Base-by-base conservation (phyloP, 2,329 filamentous ascomycete genomes). In the Exophiala lecanii-corni region DNA sequence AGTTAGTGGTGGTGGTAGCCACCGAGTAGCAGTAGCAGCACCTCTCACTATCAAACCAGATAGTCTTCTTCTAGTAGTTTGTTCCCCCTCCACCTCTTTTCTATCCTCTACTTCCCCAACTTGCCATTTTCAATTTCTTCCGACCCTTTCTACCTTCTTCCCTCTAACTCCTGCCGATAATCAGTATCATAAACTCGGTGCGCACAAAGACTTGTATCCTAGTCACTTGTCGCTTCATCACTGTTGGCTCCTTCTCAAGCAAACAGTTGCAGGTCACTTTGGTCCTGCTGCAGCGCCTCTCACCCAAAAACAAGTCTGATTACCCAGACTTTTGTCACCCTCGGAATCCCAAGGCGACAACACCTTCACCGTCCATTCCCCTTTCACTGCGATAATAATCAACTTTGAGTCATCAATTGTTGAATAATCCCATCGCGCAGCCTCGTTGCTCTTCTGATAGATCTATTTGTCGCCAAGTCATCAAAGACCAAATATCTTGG, bases 401-500 rank as follows among this genome's bases (percentile, higher is more conserved):
- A 17, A 7, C 33, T 4, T 35, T 18, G 18, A 7, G 13, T 17
- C 16, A 17, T 35, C 33, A n/a, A 10, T 18, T 10, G 33, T 35
- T 18, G 33, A 18, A 12, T 17, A n/a, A 18, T 15, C 5, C 13
- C 18, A 18, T 35, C 19, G 33, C 18, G 33, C 18, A 17, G 33
- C 17, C 33, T 35, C 18, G 33, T 35, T 17, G 33, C 23, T 18
- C 33, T 17, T 17, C 33, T 5, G 19, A 6, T 35, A 15, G 33
- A 35, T 19, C 33, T 35, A 35, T 35, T 35, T 19, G 33, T 42
- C 25, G 39, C 39, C 39, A 42, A 42, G 39, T 35, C 16, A 31
- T 41, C 39, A 30, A 23, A 25, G 20, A 21, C 37, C 15, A 41
- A 21, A 41, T 41, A 30, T 41, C 39, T 41, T 41, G 39, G 39